phyloP scores from a whole-genome alignment of 176 grass and related monocot genomes.

The Zea luxurians region DNA sequence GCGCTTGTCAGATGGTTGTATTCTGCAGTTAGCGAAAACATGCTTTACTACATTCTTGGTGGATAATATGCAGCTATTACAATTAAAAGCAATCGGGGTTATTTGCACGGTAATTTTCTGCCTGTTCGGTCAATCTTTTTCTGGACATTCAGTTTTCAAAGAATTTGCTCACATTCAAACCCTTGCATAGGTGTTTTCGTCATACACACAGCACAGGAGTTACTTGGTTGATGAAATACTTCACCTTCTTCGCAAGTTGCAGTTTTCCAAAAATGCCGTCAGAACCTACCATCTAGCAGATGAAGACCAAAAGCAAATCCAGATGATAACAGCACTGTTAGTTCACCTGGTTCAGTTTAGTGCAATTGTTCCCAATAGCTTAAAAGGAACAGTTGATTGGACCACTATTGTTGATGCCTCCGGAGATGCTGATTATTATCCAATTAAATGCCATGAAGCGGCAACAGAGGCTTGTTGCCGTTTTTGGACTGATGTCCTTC shows the following conservation, averaged over 20 bases:
- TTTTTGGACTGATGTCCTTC: conserved; percentile 92
- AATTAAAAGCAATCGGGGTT: conserved; percentile 87
- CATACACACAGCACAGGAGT: conserved; percentile 76
- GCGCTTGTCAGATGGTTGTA: conserved; percentile 88
- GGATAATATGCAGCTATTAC: conserved; percentile 94
- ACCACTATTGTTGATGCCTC: conserved; percentile 72
- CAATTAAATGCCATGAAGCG: conserved; percentile 71
- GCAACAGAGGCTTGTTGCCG: conserved; percentile 72
- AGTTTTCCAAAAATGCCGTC: conserved; percentile 83
- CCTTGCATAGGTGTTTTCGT: conserved; percentile 74
- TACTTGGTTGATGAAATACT: conserved; percentile 98
- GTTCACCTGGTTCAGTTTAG: conserved; percentile 97
- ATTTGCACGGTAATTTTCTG: conserved; percentile 71
- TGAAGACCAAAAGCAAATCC: conserved; percentile 97
- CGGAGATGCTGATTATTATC: conserved; percentile 69
- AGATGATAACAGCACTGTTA: conserved; percentile 96
- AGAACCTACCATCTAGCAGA: conserved; percentile 92
- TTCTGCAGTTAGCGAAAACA: conserved; percentile 93
- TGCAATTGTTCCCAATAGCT: conserved; percentile 76
- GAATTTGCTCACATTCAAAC: conserved; percentile 45
- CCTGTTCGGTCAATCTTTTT: conserved; percentile 36
- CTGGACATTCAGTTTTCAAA: conserved; percentile 32
- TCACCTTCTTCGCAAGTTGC: conserved; percentile 85
- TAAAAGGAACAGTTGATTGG: conserved; percentile 76
- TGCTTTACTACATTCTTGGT: conserved; percentile 98